Evolutionary conservation across 192 early-diverging fungal genomes (phyloP), one percentile per base, ranked within the genome.

Genomic region (Phlyctochytrium bullatum): DNA sequence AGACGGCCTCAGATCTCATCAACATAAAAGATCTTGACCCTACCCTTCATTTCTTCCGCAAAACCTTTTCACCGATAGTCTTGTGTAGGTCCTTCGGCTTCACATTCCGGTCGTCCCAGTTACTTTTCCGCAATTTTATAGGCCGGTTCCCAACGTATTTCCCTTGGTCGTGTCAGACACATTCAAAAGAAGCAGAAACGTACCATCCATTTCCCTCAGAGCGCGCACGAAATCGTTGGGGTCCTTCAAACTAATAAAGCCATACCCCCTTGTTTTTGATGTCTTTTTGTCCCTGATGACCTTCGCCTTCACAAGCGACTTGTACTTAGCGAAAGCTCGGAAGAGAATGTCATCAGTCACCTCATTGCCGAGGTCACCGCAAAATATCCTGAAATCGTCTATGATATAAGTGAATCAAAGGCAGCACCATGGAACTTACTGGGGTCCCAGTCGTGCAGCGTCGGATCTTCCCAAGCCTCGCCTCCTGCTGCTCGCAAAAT

Each of bases 61-160:
- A 36, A n/a, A 69, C 61, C 17, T 34, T 61, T 1, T 61, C 68
- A 27, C 40, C 51, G 40, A 69, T 61, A 10, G 59, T 57, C 40
- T 69, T 69, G 47, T 47, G 6, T 40, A 69, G 33, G 67, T 80
- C 79, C 62, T 87, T 88, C 32, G 84, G 83, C 62, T 94, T 91
- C 0, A 88, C 84, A 71, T 89, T 94, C 54, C 94, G 87, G 32
- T 96, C 92, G 60, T 92, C 89, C 94, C 94, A 96, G 29, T 76
- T 92, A 64, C 92, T 94, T 71, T 96, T 96, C 34, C 93, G 86
- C 36, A 98, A 84, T 69, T 93, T 95, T 64, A 98, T 93, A 2
- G 96, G 96, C 51, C 94, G 76, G 66, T 92, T 94, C 31, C 96
- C 96, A 2, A 98, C 89, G 73, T 96, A 98, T 78, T 98, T 97